Evolutionary conservation across 768 basidiomycete species (phyloP).

Genomic region (Pholiota molesta): DNA sequence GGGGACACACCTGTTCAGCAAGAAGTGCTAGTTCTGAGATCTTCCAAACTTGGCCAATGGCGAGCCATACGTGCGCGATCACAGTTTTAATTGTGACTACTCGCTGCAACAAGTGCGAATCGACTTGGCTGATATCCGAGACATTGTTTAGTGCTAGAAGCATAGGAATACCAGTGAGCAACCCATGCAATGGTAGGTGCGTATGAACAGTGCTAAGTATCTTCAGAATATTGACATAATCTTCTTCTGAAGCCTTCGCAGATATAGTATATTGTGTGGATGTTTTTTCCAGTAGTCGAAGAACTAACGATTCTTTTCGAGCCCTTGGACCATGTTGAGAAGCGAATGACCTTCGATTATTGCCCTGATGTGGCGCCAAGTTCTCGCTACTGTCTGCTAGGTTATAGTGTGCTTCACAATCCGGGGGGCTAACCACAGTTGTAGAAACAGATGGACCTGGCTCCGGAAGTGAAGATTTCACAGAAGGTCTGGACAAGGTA

Average conservation of each 20-base stretch:
- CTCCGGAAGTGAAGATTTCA: conserved; percentile 45
- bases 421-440: conserved; percentile 5
- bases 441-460: conserved; percentile 29
- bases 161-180: conserved; percentile 86
- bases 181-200: conserved; percentile 71
- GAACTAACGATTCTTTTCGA: conserved; percentile 59
- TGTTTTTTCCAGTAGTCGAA: conserved; percentile 52
- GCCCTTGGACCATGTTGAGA: conserved; percentile 48
- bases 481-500: conserved; percentile 51
- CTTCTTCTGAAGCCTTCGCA: conserved; percentile 65
- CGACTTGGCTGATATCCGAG: conserved; percentile 42
- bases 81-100: conserved; percentile 62
- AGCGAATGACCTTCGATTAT: conserved; percentile 41
- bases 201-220: conserved; percentile 71
- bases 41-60: conserved; percentile 74
- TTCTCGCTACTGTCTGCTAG: conserved; percentile 11
- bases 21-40: conserved; percentile 52
- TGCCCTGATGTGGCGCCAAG: conserved; percentile 11
- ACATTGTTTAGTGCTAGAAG: conserved; percentile 71
- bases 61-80: conserved; percentile 65
- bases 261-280: conserved; percentile 45
- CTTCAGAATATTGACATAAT: conserved; percentile 72
- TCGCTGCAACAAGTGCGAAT: conserved; percentile 44
- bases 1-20: conserved; percentile 55
- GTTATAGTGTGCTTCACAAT: conserved; percentile 17